A percentile compares a stretch with the other conserved stretches of the same genome.
phyloP scores from a whole-genome alignment of 345 rosid species.

The Aquilaria malaccensis region DNA sequence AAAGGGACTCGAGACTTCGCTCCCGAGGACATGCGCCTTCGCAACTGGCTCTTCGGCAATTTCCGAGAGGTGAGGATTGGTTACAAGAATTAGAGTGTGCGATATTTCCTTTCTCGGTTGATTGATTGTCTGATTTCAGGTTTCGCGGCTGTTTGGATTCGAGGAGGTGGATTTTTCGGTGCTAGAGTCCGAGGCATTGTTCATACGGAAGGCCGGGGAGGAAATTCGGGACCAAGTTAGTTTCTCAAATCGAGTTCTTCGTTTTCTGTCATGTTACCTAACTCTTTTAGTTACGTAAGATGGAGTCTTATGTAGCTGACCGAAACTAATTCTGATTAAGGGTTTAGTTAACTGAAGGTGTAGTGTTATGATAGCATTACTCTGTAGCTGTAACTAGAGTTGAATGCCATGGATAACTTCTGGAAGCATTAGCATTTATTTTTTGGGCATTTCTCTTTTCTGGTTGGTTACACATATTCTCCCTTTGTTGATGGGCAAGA shows the following conservation, averaged over 20 bases:
- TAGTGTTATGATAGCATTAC: too few species aligned
- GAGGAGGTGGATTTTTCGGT: conserved; percentile 95
- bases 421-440: too few species aligned
- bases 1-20: conserved; percentile 94
- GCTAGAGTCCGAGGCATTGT: conserved; percentile 78
- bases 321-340: too few species aligned
- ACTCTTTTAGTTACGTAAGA: too few species aligned
- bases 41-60: conserved; percentile 82
- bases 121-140: conserved; percentile 19
- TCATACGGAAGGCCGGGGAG: conserved; percentile 89
- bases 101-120: background rate
- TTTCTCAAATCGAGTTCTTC: background rate
- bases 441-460: too few species aligned
- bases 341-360: too few species aligned
- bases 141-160: conserved; percentile 64
- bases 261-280: too few species aligned
- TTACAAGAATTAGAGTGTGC: background rate
- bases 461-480: too few species aligned
- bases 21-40: conserved; percentile 91
- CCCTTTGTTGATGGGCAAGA: too few species aligned
- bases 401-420: too few species aligned
- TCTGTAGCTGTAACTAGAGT: too few species aligned
- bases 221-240: conserved; percentile 86
- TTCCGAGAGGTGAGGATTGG: conserved; percentile 57
- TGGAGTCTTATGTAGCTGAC: too few species aligned